Base-by-base conservation (phyloP, 352 stramenopile genomes). In the Globisporangium spiculum region DNA sequence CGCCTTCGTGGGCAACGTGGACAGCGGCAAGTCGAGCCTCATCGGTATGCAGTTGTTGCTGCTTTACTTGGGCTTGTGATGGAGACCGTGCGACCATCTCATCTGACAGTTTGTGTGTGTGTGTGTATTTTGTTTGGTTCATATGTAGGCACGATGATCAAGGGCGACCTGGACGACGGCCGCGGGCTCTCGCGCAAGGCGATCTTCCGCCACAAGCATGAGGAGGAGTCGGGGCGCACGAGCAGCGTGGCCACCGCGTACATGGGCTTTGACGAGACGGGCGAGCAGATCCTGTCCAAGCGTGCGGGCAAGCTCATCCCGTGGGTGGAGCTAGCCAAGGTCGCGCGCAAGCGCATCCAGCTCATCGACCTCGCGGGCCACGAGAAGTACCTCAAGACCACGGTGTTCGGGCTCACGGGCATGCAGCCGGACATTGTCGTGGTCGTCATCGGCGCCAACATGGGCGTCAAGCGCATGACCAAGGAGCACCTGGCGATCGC, bases 321-420 rank as follows among this genome's bases (percentile, higher is more conserved):
- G 22, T 96, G 86, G 86, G 80, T 80, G 14, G 88, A 96, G 55
- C 76, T 96, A 52, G 86, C 88, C 65, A 88, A 86, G 65, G 65
- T 89, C 32, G 82, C 86, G 60, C 77, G 91, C 77, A 94, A 94
- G 66, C 80, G 88, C 26, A 89, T 96, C 54, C 88, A 96, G 71
- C 74, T 96, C n/a, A 96, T 96, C 62, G 88, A 96, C 60, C 71
- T 96, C 60, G 88, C 88, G 0, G 83, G 98, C 14, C 98, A 99
- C 73, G 97, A 99, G 68, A 98, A 98, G 71, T 99, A 99, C 80
- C 84, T 99, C 46, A 99, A 99, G 84, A 99, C 98, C 44, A 99
- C 97, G 20, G 98, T 99, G 56, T 99, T 99, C 83, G 97, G 98
- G 7, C 92, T 99, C 34, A 99, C 96, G 14, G 96, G 93, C 32